phyloP scores from a whole-genome alignment of 1,139 yeast species.

The Taphrina sp. region DNA sequence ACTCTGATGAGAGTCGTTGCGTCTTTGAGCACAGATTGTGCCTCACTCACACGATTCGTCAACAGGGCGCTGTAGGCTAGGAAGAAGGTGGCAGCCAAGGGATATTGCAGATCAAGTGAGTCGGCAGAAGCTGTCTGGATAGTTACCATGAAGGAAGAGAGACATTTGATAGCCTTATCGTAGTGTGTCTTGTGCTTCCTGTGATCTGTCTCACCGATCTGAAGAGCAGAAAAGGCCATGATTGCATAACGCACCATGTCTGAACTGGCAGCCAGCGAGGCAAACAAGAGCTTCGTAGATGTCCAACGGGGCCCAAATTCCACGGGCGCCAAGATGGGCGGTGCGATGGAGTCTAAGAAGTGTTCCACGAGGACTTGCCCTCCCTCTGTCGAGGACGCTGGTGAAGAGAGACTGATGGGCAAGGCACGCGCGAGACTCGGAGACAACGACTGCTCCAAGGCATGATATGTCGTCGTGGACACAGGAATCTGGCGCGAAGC shows the following conservation, averaged over 20 bases:
- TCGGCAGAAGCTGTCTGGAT: no score
- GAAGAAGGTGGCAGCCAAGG: background rate
- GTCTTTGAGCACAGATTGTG: background rate
- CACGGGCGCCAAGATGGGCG: constrained; percentile 1
- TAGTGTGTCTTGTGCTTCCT: background rate
- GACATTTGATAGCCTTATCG: background rate
- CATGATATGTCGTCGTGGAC: background rate
- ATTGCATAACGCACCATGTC: constrained; percentile 1
- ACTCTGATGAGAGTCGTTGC: background rate
- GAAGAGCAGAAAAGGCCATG: constrained; percentile 2
- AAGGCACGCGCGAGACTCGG: background rate
- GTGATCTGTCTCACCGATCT: background rate
- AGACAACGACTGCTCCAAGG: background rate
- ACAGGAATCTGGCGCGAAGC: background rate
- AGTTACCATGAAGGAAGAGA: background rate
- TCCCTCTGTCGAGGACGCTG: background rate
- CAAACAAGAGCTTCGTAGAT: background rate
- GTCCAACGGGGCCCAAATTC: constrained; percentile 5
- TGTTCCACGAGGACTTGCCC: background rate
- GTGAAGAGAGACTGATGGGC: background rate
- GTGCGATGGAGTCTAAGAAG: background rate
- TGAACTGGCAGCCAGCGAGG: background rate
- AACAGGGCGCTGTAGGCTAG: background rate
- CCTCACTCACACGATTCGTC: constrained; percentile 4
- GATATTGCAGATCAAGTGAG: background rate